Conservation (phyloP, 345 rosid species). For the Linum lewisii region DNA sequence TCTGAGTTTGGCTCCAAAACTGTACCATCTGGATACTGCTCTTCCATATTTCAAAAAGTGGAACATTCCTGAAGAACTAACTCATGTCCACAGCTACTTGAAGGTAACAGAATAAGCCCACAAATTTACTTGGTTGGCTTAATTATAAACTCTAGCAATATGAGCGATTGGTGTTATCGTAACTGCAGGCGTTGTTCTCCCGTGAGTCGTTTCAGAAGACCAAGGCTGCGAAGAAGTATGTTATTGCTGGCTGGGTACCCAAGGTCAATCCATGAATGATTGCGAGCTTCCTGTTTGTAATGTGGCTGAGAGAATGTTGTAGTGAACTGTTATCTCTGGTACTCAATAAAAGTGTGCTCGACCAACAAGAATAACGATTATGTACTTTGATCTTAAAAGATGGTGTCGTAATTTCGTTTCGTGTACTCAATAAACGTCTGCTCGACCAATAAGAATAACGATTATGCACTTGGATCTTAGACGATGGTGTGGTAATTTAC, state of each 20-base stretch:
- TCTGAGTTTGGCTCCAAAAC: slow-evolving; percentile 81
- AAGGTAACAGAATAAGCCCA: too few species aligned
- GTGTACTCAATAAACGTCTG: background rate
- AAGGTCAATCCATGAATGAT: slow-evolving; percentile 60
- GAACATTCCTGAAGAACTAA: slow-evolving; percentile 58
- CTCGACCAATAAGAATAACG: background rate
- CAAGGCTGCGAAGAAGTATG: slow-evolving; percentile 39
- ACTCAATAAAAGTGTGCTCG: background rate
- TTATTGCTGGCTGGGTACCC: slow-evolving; percentile 76
- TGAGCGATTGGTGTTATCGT: background rate
- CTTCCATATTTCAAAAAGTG: slow-evolving; percentile 84
- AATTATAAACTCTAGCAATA: background rate
- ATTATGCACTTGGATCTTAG: background rate
- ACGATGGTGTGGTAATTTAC: too few species aligned
- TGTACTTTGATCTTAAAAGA: background rate
- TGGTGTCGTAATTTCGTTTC: too few species aligned
- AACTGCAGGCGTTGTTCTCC: slow-evolving; percentile 40
- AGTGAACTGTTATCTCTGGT: background rate
- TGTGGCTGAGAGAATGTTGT: slow-evolving; percentile 4
- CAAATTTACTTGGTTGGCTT: too few species aligned
- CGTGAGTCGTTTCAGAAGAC: slow-evolving; percentile 69
- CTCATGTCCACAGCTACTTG: slow-evolving; percentile 50
- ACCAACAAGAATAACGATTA: background rate
- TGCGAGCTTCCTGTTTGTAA: slow-evolving; percentile 14
- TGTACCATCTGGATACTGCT: slow-evolving; percentile 74